Evolutionary conservation across 1,284 basidiomycete genomes (phyloP), one percentile per base, ranked within the genome.

Genomic region (Veloporphyrellus conicus): DNA sequence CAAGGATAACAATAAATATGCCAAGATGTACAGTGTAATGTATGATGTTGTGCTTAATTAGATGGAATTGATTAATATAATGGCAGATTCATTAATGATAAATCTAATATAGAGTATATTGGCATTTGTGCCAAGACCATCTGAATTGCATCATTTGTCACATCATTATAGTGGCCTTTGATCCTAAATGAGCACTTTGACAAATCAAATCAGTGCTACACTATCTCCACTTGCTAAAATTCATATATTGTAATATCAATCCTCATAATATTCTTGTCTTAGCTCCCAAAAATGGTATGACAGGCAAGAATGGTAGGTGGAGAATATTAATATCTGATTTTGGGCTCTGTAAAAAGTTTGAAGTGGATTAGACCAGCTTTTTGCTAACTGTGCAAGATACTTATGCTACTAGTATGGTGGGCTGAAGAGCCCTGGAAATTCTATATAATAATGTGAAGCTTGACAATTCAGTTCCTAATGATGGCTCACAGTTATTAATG

Each of bases 251-350:
- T 23, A 95, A 99, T 66, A 96, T 99, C 70, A 99, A 99, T 64
- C 95, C 95, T 4, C 94, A 96, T 68, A 99, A 99, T 63, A 98
- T 99, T 48, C 78, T 99, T 8, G 80, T 98, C n/a, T 90, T 88
- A 6, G 71, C 74, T 20, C 79, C 81, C 15, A 86, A 84, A 61
- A 73, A 77, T 46, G 76, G 79, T 19, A 60, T 61, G 57, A 70
- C 77, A 39, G 70, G 71, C n/a, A 68, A 67, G 54, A 71, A 68
- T 53, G 68, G 64, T n/a, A 75, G 75, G 2, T 81, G 93, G 56
- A 74, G 90, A 34, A 93, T 96, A 90, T 73, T 96, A 40, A 94
- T 96, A 48, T 95, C 92, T 2, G 93, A 97, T 68, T 96, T 97
- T 64, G 93, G 93, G 20, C 75, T 97, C 39, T 95, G 93, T 63